Evolutionary conservation across 2,329 filamentous ascomycete genomes (phyloP).

Genomic region (Botrytis elliptica): DNA sequence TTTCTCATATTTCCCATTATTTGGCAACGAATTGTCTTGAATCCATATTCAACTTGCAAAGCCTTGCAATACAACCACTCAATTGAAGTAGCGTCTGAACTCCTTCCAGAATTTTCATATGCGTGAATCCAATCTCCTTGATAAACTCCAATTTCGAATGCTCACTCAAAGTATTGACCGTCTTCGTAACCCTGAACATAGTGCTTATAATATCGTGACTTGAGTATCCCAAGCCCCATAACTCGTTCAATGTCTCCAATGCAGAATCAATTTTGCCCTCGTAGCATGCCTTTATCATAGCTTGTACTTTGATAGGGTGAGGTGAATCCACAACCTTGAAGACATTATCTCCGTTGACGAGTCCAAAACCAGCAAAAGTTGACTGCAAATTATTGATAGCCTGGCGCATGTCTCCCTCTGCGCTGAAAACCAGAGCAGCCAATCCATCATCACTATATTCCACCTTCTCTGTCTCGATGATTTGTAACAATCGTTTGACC

Average conservation of each 20-base stretch:
- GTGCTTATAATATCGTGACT: constrained; percentile 98
- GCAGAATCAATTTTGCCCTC: constrained; percentile 88
- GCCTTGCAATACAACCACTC: constrained; percentile 83
- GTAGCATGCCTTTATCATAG: constrained; percentile 96
- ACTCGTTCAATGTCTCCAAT: constrained; percentile 79
- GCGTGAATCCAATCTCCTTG: constrained; percentile 97
- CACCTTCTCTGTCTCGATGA: constrained; percentile 89
- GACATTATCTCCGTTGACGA: constrained; percentile 96
- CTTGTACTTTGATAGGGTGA: constrained; percentile 97
- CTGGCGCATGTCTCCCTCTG: constrained; percentile 97
- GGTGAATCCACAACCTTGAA: constrained; percentile 97
- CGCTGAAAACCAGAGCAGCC: constrained; percentile 93
- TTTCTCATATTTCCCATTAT: constrained; percentile 26
- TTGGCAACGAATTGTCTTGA: constrained; percentile 67
- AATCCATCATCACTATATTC: constrained; percentile 90
- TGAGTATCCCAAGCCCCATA: constrained; percentile 96
- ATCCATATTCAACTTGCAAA: constrained; percentile 97
- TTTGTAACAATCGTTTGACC: constrained; percentile 85
- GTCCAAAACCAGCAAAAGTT: constrained; percentile 88
- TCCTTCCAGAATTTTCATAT: constrained; percentile 98
- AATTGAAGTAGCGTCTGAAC: constrained; percentile 93
- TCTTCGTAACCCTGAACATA: constrained; percentile 99
- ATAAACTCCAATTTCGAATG: constrained; percentile 97
- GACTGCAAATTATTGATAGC: constrained; percentile 98
- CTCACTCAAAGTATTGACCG: constrained; percentile 85